Evolutionary conservation across 78 protist species (phyloP).

Genomic region (Chrysochromulina tobinii): DNA sequence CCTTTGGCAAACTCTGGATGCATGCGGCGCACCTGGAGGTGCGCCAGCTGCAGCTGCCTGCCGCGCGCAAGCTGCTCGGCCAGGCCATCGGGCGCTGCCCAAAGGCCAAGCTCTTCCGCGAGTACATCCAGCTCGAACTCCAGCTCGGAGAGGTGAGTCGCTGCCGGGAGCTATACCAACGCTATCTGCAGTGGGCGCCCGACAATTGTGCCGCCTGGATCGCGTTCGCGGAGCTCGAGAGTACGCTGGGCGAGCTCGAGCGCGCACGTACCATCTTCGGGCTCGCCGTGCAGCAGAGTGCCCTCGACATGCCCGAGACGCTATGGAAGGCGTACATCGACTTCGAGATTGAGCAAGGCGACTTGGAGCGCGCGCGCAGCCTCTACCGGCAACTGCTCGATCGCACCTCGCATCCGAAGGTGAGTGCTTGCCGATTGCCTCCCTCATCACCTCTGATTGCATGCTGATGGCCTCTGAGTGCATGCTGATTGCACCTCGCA

Average conservation of each 20-base stretch:
- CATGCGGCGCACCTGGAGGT: conserved; percentile 86
- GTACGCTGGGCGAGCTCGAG: conserved; percentile 73
- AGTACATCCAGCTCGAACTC: conserved; percentile 77
- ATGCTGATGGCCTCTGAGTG: not conserved
- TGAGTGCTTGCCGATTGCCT: not conserved
- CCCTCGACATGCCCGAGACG: conserved; percentile 92
- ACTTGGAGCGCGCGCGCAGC: conserved; percentile 54
- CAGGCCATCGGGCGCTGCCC: conserved; percentile 77
- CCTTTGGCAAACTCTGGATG: conserved; percentile 94
- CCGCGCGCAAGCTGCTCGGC: conserved; percentile 50
- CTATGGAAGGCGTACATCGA: conserved; percentile 90
- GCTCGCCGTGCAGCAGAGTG: conserved; percentile 23
- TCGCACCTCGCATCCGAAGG: conserved; percentile 81
- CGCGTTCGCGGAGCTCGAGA: conserved; percentile 80
- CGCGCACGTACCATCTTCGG: conserved; percentile 85
- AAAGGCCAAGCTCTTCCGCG: conserved; percentile 73
- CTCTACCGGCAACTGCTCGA: conserved; percentile 81
- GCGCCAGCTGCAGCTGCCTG: conserved; percentile 52
- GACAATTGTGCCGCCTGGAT: conserved; percentile 81
- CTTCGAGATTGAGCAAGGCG: conserved; percentile 30
- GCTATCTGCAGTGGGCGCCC: conserved; percentile 76
- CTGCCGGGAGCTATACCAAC: conserved; percentile 79
- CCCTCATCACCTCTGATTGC: not conserved
- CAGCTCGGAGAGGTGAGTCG: conserved; percentile 87
- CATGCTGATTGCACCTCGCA: not conserved